A percentile compares a stretch with the other conserved stretches of the same genome.
These are phyloP conservation scores for Acacia acuminata DNA, from an alignment of 306 rosid genomes.

Conservation along the genomic window DNA sequence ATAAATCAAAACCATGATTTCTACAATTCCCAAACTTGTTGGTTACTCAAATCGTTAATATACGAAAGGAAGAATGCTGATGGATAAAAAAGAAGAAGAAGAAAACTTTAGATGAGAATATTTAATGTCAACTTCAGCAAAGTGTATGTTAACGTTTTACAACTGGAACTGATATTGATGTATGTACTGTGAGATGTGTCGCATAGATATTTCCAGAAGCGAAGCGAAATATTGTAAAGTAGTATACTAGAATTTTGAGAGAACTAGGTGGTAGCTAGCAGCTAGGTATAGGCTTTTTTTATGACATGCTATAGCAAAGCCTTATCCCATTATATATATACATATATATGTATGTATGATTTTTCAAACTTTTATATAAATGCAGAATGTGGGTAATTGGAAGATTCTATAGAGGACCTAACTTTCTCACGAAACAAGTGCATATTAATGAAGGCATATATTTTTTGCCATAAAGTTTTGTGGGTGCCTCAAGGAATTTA, in stretches of 20 bases:
- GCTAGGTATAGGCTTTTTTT: conserved; percentile 3
- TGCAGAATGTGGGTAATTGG: conserved; percentile 11
- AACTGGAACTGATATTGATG: conserved; percentile 28
- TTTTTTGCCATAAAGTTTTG: conserved; percentile 29
- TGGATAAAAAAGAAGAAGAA: background rate
- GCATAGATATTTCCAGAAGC: conserved; percentile 15
- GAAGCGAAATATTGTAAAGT: background rate
- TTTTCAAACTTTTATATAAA: conserved; percentile 39
- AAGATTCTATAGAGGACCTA: conserved; percentile 33
- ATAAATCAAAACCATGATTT: background rate
- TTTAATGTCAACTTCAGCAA: conserved; percentile 9
- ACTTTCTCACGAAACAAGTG: conserved; percentile 37
- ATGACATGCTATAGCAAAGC: background rate
- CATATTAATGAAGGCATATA: background rate
- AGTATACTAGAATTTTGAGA: background rate
- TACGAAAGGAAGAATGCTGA: background rate
- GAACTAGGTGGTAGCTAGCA: background rate
- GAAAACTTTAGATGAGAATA: background rate
- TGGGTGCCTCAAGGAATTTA: conserved; percentile 39
- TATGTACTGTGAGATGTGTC: background rate
- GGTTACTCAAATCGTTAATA: background rate
- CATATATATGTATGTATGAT: background rate
- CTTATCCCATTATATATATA: no score
- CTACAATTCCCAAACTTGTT: background rate
- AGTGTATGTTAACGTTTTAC: background rate